Base-by-base conservation (phyloP, 345 rosid species). In the Camelina sativa region DNA sequence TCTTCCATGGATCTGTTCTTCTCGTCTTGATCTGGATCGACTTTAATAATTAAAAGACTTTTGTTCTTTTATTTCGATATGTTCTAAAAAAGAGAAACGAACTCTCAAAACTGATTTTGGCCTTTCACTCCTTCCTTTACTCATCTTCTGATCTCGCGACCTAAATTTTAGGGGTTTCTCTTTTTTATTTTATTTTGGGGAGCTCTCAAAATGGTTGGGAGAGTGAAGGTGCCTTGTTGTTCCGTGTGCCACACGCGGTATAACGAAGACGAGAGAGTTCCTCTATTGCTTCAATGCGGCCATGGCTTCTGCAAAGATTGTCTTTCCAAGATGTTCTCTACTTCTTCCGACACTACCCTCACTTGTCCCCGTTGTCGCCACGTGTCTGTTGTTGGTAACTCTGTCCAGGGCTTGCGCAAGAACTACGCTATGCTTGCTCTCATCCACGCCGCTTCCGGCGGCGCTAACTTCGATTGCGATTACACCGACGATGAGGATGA, bases 291-390 rank as follows among this genome's bases (percentile, higher is more conserved):
- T 60, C 91, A 92, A 82, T 95, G 99, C 76, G 99, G 97, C 6
- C 99, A 92, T 20, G 97, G 97, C 22, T 95, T 92, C 81, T 95
- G 99, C 81, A 92, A 80, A 48, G 97, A 92, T 60, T 95, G 99
- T 60, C 76, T 92, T 12, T 92, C 97, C 0, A 79, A 81, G 58
- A 86, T 95, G 97, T 95, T 95, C 88, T 80, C 97, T 7, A 80
- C 97, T 8, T 95, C 99, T 19, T 62, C 84, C 44, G 99, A 95
- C 78, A 83, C 86, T 15, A 79, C 92, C 11, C 87, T 94, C 44
- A 66, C 89, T 28, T 94, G 98, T 61, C 98, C 98, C 37, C 86
- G 97, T 1, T 94, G 98, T 73, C 93, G 98, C 64, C 96, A 91
- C 80, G 87, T 88, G 46, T 91, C 98, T 37, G 82, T 83, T 1